Evolutionary conservation across 2,329 filamentous ascomycete genomes (phyloP).

Genomic region (Penicillium sp.): DNA sequence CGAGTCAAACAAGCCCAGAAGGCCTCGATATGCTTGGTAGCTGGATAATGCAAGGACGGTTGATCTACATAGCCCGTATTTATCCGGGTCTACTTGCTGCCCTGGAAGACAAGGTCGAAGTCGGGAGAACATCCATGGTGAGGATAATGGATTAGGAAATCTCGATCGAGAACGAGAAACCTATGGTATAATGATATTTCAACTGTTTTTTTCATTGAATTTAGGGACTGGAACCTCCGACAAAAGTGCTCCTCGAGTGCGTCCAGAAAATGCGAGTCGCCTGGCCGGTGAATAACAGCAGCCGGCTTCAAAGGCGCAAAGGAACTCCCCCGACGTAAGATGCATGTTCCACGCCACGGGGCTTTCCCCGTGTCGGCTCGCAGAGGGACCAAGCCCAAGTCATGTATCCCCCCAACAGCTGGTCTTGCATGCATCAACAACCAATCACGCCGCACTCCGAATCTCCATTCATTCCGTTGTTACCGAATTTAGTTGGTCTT

Average conservation of each 20-base stretch:
- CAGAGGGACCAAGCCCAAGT: conserved; percentile 27
- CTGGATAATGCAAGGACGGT: neutral
- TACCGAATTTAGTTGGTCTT: conserved; percentile 42
- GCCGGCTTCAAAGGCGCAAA: conserved; percentile 26
- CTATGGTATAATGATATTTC: conserved; percentile 27
- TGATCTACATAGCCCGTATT: neutral
- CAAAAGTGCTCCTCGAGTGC: conserved; percentile 25
- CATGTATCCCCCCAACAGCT: conserved; percentile 27
- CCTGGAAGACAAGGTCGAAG: neutral
- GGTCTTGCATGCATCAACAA: conserved; percentile 26
- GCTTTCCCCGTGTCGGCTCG: conserved; percentile 30
- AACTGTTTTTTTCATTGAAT: conserved; percentile 40
- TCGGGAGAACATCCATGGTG: neutral
- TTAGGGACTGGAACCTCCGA: conserved; percentile 33
- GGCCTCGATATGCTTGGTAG: too few species aligned
- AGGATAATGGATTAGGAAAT: conserved; percentile 6
- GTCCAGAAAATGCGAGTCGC: conserved; percentile 33
- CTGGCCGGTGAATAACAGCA: conserved; percentile 21
- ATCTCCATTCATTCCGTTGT: conserved; percentile 25
- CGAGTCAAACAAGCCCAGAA: neutral
- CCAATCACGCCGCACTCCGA: conserved; percentile 25
- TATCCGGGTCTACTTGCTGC: neutral
- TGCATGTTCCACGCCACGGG: conserved; percentile 9
- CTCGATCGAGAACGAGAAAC: conserved; percentile 10
- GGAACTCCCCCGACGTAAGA: conserved; percentile 15